Evolutionary conservation across 148 eudicot species (phyloP).

Genomic region (Amaranthus palmeri): DNA sequence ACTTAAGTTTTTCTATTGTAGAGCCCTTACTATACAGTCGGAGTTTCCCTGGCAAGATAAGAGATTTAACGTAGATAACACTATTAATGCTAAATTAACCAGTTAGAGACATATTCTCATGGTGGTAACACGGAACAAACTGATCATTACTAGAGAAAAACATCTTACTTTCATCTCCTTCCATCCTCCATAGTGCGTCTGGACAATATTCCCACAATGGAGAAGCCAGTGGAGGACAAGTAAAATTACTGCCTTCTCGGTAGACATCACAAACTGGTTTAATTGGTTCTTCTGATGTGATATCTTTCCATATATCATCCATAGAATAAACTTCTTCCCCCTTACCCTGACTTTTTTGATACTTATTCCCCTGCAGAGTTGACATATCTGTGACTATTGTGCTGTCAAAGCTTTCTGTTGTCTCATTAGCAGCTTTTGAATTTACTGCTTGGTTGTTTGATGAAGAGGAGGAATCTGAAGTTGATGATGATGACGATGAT

Average conservation of each 20-base stretch:
- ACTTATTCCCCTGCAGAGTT: constrained; percentile 30
- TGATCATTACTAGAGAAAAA: constrained; percentile 33
- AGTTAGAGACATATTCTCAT: constrained; percentile 20
- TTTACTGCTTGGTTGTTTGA: constrained; percentile 28
- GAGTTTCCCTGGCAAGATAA: constrained; percentile 27
- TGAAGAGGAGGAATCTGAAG: constrained; percentile 30
- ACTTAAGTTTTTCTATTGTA: constrained; percentile 23
- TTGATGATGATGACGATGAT: constrained; percentile 38
- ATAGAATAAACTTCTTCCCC: constrained; percentile 37
- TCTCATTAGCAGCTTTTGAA: constrained; percentile 24
- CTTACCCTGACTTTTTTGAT: constrained; percentile 16
- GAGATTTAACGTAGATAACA: constrained; percentile 17
- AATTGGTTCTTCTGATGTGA: constrained; percentile 46
- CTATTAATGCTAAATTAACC: constrained; percentile 26
- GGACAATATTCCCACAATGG: constrained; percentile 65
- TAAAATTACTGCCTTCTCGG: constrained; percentile 27
- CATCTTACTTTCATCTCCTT: constrained; percentile 45
- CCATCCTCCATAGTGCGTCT: constrained; percentile 44
- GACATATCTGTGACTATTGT: constrained; percentile 29
- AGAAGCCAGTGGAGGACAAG: constrained; percentile 43
- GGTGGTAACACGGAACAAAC: constrained; percentile 27
- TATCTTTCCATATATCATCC: constrained; percentile 93
- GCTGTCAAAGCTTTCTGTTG: constrained; percentile 25
- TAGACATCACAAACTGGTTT: constrained; percentile 33
- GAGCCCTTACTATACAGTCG: constrained; percentile 28